Conservation (phyloP, 495 filamentous ascomycete genomes). For the Lophiotrema nucula region DNA sequence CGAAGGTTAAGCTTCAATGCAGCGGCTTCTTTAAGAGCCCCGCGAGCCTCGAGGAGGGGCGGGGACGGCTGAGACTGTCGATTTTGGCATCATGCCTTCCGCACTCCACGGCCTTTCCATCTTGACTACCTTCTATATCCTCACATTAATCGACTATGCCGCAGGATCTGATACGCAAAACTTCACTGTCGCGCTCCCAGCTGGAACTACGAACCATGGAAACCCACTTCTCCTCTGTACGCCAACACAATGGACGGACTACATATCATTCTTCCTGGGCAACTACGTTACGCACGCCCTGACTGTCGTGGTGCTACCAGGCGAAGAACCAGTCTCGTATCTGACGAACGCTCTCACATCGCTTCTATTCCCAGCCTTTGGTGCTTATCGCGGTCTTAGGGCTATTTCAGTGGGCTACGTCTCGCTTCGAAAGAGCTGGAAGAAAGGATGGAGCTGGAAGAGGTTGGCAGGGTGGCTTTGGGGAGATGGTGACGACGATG, state of each 20-base stretch:
- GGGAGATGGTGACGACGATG: no score
- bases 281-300: slow-evolving; percentile 20
- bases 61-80: no score
- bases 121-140: not conserved
- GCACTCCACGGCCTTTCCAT: no score
- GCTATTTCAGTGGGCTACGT: slow-evolving; percentile 11
- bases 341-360: slow-evolving; percentile 1
- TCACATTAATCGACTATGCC: no score
- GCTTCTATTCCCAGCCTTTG: slow-evolving; percentile 10
- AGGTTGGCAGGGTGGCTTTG: no score
- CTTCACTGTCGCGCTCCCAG: slow-evolving; percentile 11
- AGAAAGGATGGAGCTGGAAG: no score
- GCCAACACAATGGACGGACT: slow-evolving; percentile 10
- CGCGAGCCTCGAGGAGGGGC: no score
- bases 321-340: not conserved
- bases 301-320: slow-evolving; percentile 1
- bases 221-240: slow-evolving; percentile 15
- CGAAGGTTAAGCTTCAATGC: no score
- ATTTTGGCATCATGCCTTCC: no score
- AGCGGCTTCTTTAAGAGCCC: no score
- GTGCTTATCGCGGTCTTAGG: slow-evolving; percentile 1
- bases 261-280: slow-evolving; percentile 7
- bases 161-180: slow-evolving; percentile 2
- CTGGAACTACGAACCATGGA: slow-evolving; percentile 9
- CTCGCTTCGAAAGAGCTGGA: no score